These are phyloP conservation scores for Rhodotorula sp. DNA, from an alignment of 1,284 basidiomycete species.

Conservation along the genomic window DNA sequence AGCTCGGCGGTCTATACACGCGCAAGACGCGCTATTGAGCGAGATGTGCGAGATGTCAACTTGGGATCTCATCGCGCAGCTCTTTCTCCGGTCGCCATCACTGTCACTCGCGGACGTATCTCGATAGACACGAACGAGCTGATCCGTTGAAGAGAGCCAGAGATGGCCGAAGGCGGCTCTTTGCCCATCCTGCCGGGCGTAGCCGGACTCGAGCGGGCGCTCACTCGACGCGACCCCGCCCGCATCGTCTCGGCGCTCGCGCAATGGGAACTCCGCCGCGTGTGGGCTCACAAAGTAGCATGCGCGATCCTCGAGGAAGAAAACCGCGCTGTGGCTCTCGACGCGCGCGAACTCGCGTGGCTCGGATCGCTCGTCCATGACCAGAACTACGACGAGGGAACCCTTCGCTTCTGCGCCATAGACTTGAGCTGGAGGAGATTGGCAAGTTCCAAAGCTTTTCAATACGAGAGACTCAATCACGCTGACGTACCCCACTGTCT, in stretches of 20 bases:
- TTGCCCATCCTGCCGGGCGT: not conserved
- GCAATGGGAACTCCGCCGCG: not conserved
- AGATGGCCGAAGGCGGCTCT: not conserved
- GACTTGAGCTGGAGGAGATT: constrained; percentile 17
- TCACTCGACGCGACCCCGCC: not conserved
- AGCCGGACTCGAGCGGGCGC: not conserved
- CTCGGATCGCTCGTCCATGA: not conserved
- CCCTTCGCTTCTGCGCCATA: constrained; percentile 5
- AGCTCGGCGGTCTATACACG: too few species aligned
- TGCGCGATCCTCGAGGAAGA: not conserved
- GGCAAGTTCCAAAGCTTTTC: not conserved
- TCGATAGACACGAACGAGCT: too few species aligned
- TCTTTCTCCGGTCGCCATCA: not conserved
- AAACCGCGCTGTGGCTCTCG: not conserved
- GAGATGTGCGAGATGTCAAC: not conserved
- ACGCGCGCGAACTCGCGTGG: not conserved
- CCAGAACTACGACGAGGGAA: constrained; percentile 3
- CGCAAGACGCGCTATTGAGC: not conserved
- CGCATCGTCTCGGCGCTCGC: not conserved
- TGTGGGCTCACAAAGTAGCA: not conserved
- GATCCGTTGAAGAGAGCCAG: too few species aligned
- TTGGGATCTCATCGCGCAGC: too few species aligned
- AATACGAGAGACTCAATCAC: not conserved
- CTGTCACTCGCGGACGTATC: not conserved
- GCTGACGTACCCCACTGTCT: not conserved